Evolutionary conservation across 1,284 basidiomycete species (phyloP), one percentile per base, ranked within the genome.

Genomic region (Golubevia pallescens): DNA sequence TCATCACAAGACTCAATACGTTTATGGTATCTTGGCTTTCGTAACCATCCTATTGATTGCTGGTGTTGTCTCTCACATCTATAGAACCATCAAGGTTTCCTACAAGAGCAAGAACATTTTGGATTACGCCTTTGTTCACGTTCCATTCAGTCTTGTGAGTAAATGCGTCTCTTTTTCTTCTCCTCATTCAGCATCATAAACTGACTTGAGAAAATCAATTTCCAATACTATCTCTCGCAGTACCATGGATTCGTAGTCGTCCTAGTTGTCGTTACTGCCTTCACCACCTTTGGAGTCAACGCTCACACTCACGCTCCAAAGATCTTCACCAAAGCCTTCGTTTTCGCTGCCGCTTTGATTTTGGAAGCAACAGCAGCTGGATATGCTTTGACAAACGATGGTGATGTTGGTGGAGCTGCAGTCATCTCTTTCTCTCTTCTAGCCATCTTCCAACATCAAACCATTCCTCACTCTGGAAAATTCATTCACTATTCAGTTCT

Each of bases 201-300:
- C 55, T 57, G 16, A 38, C 28, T 16, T 57, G 53, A 21, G 52
- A 32, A 20, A 20, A 54, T 20, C 20, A 20, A 23, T 20, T 20
- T 54, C 53, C 53, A 20, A 54, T 54, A 54, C 53, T 38, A 54
- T 20, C 8, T 60, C 19, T 34, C 20, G 19, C 55, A 38, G 13
- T 82, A 76, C 69, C 81, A 84, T 66, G 81, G 80, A 42, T 78
- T 82, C 52, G 69, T 75, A n/a, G 78, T 81, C n/a, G 75, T 84
- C 16, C 64, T 85, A 21, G 73, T 80, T 62, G 77, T 81, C 28
- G 74, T 81, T 23, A 68, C 78, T 8, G 79, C 71, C 5, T 80
- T 85, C 63, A 70, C 75, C 54, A 75, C 74, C 8, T 75, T 75
- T 57, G 79, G 79, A 53, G 70, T 73, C 61, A 74, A 85, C 66